Evolutionary conservation across 495 filamentous ascomycete genomes (phyloP).

Genomic region (Lindgomyces ingoldianus): DNA sequence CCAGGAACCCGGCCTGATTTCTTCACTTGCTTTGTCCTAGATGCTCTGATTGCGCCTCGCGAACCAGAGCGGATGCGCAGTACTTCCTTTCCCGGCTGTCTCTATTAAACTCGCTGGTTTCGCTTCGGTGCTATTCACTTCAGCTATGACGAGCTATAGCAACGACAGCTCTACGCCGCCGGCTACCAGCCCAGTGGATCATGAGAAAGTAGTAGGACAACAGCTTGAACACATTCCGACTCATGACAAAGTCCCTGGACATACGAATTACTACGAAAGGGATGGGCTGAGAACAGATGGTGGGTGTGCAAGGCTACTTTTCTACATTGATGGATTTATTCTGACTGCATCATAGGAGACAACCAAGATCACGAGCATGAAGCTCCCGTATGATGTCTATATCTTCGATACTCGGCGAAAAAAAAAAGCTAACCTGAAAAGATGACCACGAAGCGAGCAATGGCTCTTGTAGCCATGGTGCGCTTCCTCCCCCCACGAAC

Average conservation of each 20-base stretch:
- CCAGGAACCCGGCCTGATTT: no score
- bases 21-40: no score
- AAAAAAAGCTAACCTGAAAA: slow-evolving; percentile 31
- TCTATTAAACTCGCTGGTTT: no score
- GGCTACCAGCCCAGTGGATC: not conserved
- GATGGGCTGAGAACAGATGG: slow-evolving; percentile 32
- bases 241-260: slow-evolving; percentile 43
- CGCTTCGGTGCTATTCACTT: not conserved
- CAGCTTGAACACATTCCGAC: slow-evolving; percentile 17
- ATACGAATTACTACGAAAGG: slow-evolving; percentile 54
- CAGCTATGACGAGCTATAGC: slow-evolving; percentile 6
- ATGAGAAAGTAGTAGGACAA: slow-evolving; percentile 6
- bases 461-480: slow-evolving; percentile 63
- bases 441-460: slow-evolving; percentile 60
- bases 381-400: slow-evolving; percentile 39
- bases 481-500: not conserved
- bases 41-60: no score
- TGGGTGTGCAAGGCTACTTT: not conserved
- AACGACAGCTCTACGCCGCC: slow-evolving; percentile 9
- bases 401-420: not conserved
- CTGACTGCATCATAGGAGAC: slow-evolving; percentile 6
- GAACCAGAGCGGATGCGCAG: no score
- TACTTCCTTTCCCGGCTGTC: no score
- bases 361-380: slow-evolving; percentile 53
- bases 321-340: not conserved